Conservation (phyloP, 2,329 filamentous ascomycete genomes). For the Seiridium cupressi region DNA sequence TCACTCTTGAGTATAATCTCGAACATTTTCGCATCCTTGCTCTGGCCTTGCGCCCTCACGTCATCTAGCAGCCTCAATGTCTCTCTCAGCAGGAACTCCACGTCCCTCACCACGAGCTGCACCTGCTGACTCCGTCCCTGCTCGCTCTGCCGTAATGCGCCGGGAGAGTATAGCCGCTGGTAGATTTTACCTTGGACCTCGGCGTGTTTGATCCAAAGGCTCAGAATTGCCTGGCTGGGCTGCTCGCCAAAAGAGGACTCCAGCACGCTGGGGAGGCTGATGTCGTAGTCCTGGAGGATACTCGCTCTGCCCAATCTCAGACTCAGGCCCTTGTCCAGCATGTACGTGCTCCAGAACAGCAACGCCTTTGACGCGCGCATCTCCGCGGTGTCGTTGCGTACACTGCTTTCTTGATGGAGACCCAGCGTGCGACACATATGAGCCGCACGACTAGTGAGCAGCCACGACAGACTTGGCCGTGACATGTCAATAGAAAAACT, state of each 20-base stretch:
- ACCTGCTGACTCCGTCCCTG: slow-evolving; percentile 31
- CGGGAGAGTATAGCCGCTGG: slow-evolving; percentile 49
- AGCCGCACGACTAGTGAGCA: slow-evolving; percentile 25
- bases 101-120: slow-evolving; percentile 26
- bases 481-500: slow-evolving; percentile 27
- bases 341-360: slow-evolving; percentile 59
- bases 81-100: slow-evolving; percentile 27
- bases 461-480: slow-evolving; percentile 28
- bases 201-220: slow-evolving; percentile 49
- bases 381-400: slow-evolving; percentile 18
- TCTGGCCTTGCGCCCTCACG: slow-evolving; percentile 13
- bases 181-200: slow-evolving; percentile 56
- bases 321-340: slow-evolving; percentile 53
- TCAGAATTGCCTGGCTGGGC: slow-evolving; percentile 35
- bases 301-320: slow-evolving; percentile 53
- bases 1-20: slow-evolving; percentile 35
- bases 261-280: slow-evolving; percentile 36
- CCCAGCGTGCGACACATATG: slow-evolving; percentile 31
- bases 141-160: slow-evolving; percentile 33
- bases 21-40: slow-evolving; percentile 26
- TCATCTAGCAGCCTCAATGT: slow-evolving; percentile 22
- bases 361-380: slow-evolving; percentile 31
- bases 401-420: slow-evolving; percentile 26
- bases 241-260: slow-evolving; percentile 29
- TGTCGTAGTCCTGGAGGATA: slow-evolving; percentile 56